Conservation (phyloP, 495 filamentous ascomycete species). For the Poronia punctata region DNA sequence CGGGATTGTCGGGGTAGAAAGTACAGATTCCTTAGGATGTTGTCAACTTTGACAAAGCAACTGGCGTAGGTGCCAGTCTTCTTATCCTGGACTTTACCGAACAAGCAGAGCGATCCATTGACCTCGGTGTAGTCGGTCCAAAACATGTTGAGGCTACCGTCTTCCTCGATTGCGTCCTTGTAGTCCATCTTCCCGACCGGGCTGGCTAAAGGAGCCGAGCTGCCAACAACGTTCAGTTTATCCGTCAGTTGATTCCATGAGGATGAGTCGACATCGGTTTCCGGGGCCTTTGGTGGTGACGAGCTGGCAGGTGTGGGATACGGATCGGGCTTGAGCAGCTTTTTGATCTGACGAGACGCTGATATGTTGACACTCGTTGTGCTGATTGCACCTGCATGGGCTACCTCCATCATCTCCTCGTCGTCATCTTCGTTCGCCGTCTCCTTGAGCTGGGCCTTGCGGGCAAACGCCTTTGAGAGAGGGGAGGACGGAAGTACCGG, state of each 20-base stretch:
- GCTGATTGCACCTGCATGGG: conserved; percentile 62
- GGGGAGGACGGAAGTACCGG: conserved; percentile 68
- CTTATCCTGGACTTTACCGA: conserved; percentile 94
- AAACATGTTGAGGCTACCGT: conserved; percentile 89
- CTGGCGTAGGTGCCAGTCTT: conserved; percentile 70
- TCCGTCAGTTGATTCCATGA: conserved; percentile 82
- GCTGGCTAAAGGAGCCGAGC: conserved; percentile 49
- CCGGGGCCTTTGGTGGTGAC: conserved; percentile 57
- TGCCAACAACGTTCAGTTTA: conserved; percentile 77
- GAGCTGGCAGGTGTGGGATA: conserved; percentile 67
- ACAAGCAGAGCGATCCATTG: conserved; percentile 85
- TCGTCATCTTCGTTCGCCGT: conserved; percentile 58
- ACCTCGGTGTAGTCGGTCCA: conserved; percentile 96
- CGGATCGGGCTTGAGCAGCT: conserved; percentile 56
- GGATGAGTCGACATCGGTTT: conserved; percentile 63
- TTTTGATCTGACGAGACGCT: conserved; percentile 72
- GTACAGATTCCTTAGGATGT: conserved; percentile 84
- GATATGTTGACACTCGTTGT: conserved; percentile 75
- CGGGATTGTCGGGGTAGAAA: conserved; percentile 76
- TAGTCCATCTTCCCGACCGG: conserved; percentile 72
- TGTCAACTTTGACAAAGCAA: conserved; percentile 95
- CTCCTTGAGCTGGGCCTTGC: conserved; percentile 63
- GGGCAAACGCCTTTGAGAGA: conserved; percentile 67
- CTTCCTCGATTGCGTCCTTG: conserved; percentile 76
- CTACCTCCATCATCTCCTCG: conserved; percentile 78